These are phyloP conservation scores for Phytophthora constricta DNA, from an alignment of 352 stramenopile genomes.

Conservation along the genomic window DNA sequence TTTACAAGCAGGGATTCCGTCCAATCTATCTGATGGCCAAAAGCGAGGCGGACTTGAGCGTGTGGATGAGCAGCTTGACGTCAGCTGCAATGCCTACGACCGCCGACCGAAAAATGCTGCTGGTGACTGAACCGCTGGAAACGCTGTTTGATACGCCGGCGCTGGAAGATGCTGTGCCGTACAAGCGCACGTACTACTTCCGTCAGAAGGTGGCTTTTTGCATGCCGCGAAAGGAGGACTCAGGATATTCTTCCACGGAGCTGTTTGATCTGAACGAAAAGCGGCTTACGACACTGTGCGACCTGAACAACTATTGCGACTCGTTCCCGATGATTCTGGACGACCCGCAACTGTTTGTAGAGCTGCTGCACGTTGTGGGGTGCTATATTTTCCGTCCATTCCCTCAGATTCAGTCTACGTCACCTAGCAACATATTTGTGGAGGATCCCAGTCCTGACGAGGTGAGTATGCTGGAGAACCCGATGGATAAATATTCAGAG, in stretches of 20 bases:
- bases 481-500: slow-evolving; percentile 86
- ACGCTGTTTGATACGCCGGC: slow-evolving; percentile 79
- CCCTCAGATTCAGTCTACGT: slow-evolving; percentile 47
- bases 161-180: slow-evolving; percentile 80
- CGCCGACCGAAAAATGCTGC: slow-evolving; percentile 69
- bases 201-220: slow-evolving; percentile 87
- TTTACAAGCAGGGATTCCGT: slow-evolving; percentile 61
- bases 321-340: slow-evolving; percentile 81
- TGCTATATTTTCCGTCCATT: slow-evolving; percentile 89
- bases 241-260: slow-evolving; percentile 48
- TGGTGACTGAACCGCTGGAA: slow-evolving; percentile 65
- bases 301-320: slow-evolving; percentile 89
- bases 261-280: slow-evolving; percentile 89
- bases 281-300: slow-evolving; percentile 80
- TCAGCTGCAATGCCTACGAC: slow-evolving; percentile 82
- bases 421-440: slow-evolving; percentile 83
- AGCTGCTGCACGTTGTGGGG: slow-evolving; percentile 81
- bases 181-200: slow-evolving; percentile 87
- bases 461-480: slow-evolving; percentile 59
- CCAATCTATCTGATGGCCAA: slow-evolving; percentile 90
- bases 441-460: slow-evolving; percentile 80
- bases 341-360: slow-evolving; percentile 82
- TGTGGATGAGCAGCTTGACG: slow-evolving; percentile 89
- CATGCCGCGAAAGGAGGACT: slow-evolving; percentile 66
- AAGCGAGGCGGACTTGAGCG: slow-evolving; percentile 78